These are phyloP conservation scores for Pseudomassariella vexata DNA, from an alignment of 2,329 filamentous ascomycete species.

Conservation along the genomic window DNA sequence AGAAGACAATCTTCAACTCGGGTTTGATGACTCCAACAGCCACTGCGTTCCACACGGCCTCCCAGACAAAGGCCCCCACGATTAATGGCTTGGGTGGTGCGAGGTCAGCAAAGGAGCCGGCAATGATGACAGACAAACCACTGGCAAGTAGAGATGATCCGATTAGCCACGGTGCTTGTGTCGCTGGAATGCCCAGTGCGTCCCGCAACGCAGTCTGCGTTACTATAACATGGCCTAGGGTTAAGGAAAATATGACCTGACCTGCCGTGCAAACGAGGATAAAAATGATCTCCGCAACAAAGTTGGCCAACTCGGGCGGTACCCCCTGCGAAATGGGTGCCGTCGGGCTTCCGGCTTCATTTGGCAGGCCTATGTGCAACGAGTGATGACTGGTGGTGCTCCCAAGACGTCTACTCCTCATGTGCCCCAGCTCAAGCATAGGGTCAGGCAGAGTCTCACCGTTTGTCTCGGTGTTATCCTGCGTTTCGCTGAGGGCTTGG, in stretches of 20 bases:
- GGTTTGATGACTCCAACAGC: conserved; percentile 27
- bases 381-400: too few relatives aligned
- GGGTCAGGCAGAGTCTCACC: conserved; percentile 3
- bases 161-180: conserved; percentile 34
- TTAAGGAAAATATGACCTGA: conserved; percentile 34
- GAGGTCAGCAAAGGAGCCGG: conserved; percentile 27
- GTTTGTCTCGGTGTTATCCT: neutral
- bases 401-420: conserved; percentile 1
- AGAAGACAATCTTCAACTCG: conserved; percentile 25
- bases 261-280: conserved; percentile 34
- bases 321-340: conserved; percentile 20
- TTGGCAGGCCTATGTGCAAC: conserved; percentile 4
- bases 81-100: conserved; percentile 32
- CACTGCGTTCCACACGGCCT: conserved; percentile 32
- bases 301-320: conserved; percentile 31
- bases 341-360: conserved; percentile 9
- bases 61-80: conserved; percentile 34
- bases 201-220: conserved; percentile 29
- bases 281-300: conserved; percentile 32
- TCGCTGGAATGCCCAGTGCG: conserved; percentile 30
- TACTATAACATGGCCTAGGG: conserved; percentile 33
- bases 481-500: conserved; percentile 1
- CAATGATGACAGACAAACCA: conserved; percentile 34
- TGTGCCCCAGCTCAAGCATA: conserved; percentile 1
- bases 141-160: conserved; percentile 33